phyloP scores from a whole-genome alignment of 306 rosid species.

The Biancaea sappan region DNA sequence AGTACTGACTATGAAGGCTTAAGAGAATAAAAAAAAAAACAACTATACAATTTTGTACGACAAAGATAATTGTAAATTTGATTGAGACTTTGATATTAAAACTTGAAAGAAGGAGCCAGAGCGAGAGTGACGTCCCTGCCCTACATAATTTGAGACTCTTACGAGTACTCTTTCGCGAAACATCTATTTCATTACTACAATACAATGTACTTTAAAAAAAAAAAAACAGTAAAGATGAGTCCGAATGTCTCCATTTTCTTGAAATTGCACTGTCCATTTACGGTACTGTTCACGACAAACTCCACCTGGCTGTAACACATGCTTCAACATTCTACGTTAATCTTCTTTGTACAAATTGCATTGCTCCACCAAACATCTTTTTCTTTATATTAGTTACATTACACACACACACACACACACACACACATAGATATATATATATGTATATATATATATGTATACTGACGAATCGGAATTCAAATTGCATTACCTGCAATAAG shows the following conservation, averaged over 20 bases:
- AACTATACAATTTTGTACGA: background rate
- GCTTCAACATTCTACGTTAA: background rate
- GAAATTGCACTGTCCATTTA: background rate
- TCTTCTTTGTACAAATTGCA: background rate
- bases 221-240: background rate
- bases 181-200: background rate
- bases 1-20: no score
- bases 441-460: no score
- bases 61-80: background rate
- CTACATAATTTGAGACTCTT: background rate
- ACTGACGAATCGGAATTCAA: background rate
- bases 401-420: no score
- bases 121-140: background rate
- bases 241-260: background rate
- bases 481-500: background rate
- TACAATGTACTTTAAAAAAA: no score
- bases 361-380: background rate
- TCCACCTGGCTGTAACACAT: background rate
- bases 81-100: conserved; percentile 14
- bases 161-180: background rate
- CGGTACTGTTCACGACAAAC: background rate
- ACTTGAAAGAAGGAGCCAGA: no score
- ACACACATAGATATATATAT: background rate
- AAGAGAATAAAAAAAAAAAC: no score
- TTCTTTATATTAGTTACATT: no score